Percentiles rank a stretch among this genome's conserved stretches.
Evolutionary conservation across 805 yeast species (phyloP).

Genomic region (Yarrowia divulgata): DNA sequence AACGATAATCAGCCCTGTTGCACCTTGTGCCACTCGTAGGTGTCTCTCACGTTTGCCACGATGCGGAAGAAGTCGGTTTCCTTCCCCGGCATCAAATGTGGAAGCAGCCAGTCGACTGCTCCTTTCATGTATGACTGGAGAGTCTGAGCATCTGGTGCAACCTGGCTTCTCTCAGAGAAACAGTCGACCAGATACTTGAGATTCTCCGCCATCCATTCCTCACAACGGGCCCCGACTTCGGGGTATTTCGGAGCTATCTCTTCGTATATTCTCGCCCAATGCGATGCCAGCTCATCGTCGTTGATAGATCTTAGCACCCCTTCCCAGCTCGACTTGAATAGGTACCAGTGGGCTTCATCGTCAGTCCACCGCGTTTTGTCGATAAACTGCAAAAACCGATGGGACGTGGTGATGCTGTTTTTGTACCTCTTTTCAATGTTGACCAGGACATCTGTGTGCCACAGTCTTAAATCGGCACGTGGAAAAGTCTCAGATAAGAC

Average conservation of each 20-base stretch:
- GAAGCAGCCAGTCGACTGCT: background rate
- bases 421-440: background rate
- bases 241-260: background rate
- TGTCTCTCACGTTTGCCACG: background rate
- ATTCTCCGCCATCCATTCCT: background rate
- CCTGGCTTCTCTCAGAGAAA: background rate
- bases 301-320: background rate
- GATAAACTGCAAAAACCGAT: background rate
- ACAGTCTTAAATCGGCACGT: background rate
- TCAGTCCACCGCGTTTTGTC: background rate
- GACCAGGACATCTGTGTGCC: background rate
- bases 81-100: background rate
- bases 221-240: background rate
- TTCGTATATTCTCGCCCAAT: background rate
- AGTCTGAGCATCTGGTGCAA: background rate
- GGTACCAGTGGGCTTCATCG: background rate
- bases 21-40: background rate
- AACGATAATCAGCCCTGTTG: too few species aligned
- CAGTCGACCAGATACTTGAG: background rate
- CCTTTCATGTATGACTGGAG: background rate
- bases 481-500: background rate
- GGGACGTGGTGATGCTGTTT: background rate
- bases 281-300: background rate
- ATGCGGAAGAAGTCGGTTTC: background rate
- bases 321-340: background rate